A percentile compares a stretch with the other conserved stretches of the same genome.
Evolutionary conservation across 2,329 filamentous ascomycete genomes (phyloP).

Genomic region (Aspergillus piperis): DNA sequence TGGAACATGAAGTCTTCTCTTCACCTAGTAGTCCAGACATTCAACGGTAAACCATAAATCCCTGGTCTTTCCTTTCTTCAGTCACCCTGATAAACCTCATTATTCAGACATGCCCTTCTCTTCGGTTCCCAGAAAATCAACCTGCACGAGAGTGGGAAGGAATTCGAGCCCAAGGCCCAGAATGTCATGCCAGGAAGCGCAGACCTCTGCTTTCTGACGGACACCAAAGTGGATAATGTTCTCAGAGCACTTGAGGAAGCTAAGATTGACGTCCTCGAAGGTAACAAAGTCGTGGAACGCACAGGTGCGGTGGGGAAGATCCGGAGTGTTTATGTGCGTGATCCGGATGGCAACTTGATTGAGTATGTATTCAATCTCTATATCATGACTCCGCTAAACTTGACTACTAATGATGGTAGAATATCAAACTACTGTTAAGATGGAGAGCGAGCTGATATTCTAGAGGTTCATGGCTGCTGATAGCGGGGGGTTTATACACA

Average conservation of each 20-base stretch:
- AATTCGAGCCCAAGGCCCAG: constrained; percentile 62
- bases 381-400: not conserved
- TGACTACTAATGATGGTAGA: not conserved
- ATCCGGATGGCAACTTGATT: constrained; percentile 64
- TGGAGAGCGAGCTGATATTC: too few relatives aligned
- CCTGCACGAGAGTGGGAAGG: constrained; percentile 58
- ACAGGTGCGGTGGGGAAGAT: constrained; percentile 59
- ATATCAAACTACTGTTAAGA: not conserved
- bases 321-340: constrained; percentile 61
- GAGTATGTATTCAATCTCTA: constrained; percentile 50
- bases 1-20: constrained; percentile 56
- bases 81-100: not conserved
- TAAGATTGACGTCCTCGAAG: constrained; percentile 52
- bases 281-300: constrained; percentile 53
- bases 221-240: constrained; percentile 53
- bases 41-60: constrained; percentile 19
- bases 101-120: constrained; percentile 53
- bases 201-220: constrained; percentile 62
- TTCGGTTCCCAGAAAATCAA: constrained; percentile 65
- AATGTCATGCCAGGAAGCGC: constrained; percentile 58
- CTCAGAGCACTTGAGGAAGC: constrained; percentile 42
- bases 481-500: too few relatives aligned
- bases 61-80: not conserved
- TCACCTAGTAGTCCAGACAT: constrained; percentile 40
- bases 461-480: too few relatives aligned